These are phyloP conservation scores for Tetrapisispora arboricola DNA, from an alignment of 805 yeast species.

Conservation along the genomic window DNA sequence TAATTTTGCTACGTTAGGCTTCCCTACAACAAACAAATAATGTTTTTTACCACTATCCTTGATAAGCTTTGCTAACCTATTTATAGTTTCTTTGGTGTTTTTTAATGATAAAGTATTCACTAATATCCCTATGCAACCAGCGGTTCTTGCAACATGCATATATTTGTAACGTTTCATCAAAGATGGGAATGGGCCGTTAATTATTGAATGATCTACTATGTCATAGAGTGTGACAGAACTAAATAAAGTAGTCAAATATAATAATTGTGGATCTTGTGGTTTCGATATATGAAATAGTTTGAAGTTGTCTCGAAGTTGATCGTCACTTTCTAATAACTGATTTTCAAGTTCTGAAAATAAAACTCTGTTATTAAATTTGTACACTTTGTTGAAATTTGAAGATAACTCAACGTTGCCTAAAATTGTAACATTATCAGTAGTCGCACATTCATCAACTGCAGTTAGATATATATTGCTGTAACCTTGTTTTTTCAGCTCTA, in stretches of 20 bases:
- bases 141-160: constrained; percentile 82
- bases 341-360: constrained; percentile 21
- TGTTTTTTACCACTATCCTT: constrained; percentile 77
- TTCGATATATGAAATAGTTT: constrained; percentile 56
- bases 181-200: constrained; percentile 61
- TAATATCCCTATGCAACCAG: constrained; percentile 84
- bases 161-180: constrained; percentile 73
- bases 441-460: constrained; percentile 28
- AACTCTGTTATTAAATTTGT: constrained; percentile 27
- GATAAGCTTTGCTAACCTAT: constrained; percentile 49
- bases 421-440: constrained; percentile 30
- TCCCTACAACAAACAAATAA: constrained; percentile 91
- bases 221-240: constrained; percentile 42
- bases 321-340: constrained; percentile 8
- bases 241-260: constrained; percentile 68
- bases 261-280: constrained; percentile 71
- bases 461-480: constrained; percentile 33
- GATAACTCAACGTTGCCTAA: neutral
- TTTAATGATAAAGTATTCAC: constrained; percentile 81
- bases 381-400: constrained; percentile 7
- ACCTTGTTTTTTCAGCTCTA: constrained; percentile 20
- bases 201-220: constrained; percentile 26
- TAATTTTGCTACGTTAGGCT: constrained; percentile 92
- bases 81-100: constrained; percentile 60
- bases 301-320: constrained; percentile 34